Base-by-base conservation (phyloP, 805 yeast species). In the Osmozyma mogii region DNA sequence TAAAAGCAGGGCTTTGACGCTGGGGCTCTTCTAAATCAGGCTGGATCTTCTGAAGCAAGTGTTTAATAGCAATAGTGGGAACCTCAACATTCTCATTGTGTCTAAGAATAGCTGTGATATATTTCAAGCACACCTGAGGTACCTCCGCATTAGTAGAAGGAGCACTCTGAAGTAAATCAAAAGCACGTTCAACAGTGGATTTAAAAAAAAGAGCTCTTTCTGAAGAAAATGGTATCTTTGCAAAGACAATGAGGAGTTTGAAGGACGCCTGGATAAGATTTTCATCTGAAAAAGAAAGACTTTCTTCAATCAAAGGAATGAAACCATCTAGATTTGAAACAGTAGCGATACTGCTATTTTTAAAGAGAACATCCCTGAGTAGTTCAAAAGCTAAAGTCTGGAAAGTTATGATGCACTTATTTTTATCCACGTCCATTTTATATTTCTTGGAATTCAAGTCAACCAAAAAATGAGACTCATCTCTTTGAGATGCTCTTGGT, bases 1-100 rank as follows among this genome's bases (percentile, higher is more conserved):
- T 76, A 54, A 88, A 84, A 0, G 96, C 94, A 25, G 84, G 66
- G 23, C 94, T 87, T 52, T 89, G 96, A 40, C 79, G 73, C 41
- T 73, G 78, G 8, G 95, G 95, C 43, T 89, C 95, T 45, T 83
- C 87, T 36, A 92, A 60, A 56, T 92, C 97, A 2, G 96, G 94
- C 49, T 72, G 74, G 25, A 92, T 61, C 40, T 83, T 68, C 8
- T 72, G 71, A 37, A 92, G 57, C 15, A 89, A 61, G 48, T 80
- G 84, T 32, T 83, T 78, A 21, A 87, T 50, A 0, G 95, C 84
- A 25, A 84, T 60, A 30, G 78, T 78, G 4, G 72, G 69, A n/a
- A n/a, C n/a, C 10, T 18, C 9, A 8, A 18, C 21, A 18, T 10
- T 10, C 10, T 18, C 9, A 44, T 75, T 78, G 42, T 79, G 78